phyloP scores from a whole-genome alignment of 1,139 yeast species.

The Yamadazyma blattariae region DNA sequence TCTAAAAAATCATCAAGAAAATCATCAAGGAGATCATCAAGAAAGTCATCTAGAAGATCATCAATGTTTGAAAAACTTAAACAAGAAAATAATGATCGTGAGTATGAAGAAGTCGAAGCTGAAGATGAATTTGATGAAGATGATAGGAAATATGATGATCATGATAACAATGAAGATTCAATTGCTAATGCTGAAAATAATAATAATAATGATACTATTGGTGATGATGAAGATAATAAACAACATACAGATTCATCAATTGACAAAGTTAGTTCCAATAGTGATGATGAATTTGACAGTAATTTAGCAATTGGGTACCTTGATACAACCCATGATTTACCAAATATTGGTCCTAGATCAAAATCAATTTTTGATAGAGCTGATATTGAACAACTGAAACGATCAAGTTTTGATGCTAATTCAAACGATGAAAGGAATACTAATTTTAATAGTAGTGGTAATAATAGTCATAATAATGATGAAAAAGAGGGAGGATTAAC shows the following conservation, averaged over 20 bases:
- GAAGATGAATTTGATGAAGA: slow-evolving; percentile 13
- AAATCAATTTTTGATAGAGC: slow-evolving; percentile 37
- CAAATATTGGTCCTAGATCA: slow-evolving; percentile 29
- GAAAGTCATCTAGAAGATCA: slow-evolving; percentile 11
- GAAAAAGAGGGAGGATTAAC: slow-evolving; percentile 25
- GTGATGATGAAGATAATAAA: slow-evolving; percentile 12
- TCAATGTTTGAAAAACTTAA: slow-evolving; percentile 9
- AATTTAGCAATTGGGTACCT: slow-evolving; percentile 21
- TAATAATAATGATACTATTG: slow-evolving; percentile 16
- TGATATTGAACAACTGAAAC: slow-evolving; percentile 13
- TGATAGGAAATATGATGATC: slow-evolving; percentile 9
- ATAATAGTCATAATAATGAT: slow-evolving; percentile 2
- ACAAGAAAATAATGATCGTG: slow-evolving; percentile 2
- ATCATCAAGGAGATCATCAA: slow-evolving; percentile 7
- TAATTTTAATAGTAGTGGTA: neutral
- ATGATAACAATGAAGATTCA: slow-evolving; percentile 12
- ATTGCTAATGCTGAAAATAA: slow-evolving; percentile 12
- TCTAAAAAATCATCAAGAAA: slow-evolving; percentile 1
- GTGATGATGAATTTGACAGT: slow-evolving; percentile 18
- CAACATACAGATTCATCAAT: slow-evolving; percentile 6
- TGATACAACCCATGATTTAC: slow-evolving; percentile 22
- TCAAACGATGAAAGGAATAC: slow-evolving; percentile 4
- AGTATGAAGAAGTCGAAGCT: slow-evolving; percentile 6
- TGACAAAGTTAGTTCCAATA: slow-evolving; percentile 10
- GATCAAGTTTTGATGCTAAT: slow-evolving; percentile 8